Conservation (phyloP, 192 early-diverging fungal genomes). For the Coemansia sp. region DNA sequence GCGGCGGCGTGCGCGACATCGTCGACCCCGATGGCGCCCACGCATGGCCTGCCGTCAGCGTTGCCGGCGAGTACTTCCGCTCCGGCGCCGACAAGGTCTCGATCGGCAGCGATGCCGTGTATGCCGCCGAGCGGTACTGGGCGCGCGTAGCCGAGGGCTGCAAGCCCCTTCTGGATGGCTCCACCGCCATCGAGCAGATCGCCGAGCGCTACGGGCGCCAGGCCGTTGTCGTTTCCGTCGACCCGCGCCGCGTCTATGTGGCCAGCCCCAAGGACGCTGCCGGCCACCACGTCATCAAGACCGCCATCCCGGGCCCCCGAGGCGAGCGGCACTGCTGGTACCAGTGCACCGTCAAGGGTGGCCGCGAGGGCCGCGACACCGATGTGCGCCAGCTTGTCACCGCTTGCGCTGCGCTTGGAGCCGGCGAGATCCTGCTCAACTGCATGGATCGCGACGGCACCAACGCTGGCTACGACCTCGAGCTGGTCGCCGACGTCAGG, state of each 20-base stretch:
- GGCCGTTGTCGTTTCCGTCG: constrained; percentile 98
- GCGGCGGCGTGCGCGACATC: constrained; percentile 96
- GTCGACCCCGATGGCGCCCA: constrained; percentile 78
- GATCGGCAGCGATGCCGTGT: constrained; percentile 99
- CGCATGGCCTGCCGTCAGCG: constrained; percentile 85
- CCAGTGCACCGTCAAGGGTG: constrained; percentile 98
- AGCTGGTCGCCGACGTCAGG: constrained; percentile 80
- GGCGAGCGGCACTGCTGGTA: constrained; percentile 98
- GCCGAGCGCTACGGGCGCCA: constrained; percentile 93
- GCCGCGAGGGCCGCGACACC: constrained; percentile 91
- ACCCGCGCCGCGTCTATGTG: constrained; percentile 95
- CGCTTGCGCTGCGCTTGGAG: constrained; percentile 87
- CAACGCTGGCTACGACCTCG: constrained; percentile 94
- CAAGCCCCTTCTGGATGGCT: constrained; percentile 57
- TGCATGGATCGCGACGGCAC: constrained; percentile 99
- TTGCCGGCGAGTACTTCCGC: constrained; percentile 98
- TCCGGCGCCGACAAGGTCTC: constrained; percentile 99
- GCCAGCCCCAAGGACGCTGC: constrained; percentile 62
- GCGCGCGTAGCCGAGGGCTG: constrained; percentile 48
- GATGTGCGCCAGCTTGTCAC: constrained; percentile 92
- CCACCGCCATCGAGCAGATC: constrained; percentile 94
- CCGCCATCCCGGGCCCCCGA: constrained; percentile 78
- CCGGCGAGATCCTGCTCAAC: constrained; percentile 97
- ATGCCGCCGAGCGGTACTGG: constrained; percentile 87
- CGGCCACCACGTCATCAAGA: constrained; percentile 77